A percentile compares a stretch with the other conserved stretches of the same genome.
Evolutionary conservation across 495 filamentous ascomycete species (phyloP).

Genomic region (Aspergillus asperescens): DNA sequence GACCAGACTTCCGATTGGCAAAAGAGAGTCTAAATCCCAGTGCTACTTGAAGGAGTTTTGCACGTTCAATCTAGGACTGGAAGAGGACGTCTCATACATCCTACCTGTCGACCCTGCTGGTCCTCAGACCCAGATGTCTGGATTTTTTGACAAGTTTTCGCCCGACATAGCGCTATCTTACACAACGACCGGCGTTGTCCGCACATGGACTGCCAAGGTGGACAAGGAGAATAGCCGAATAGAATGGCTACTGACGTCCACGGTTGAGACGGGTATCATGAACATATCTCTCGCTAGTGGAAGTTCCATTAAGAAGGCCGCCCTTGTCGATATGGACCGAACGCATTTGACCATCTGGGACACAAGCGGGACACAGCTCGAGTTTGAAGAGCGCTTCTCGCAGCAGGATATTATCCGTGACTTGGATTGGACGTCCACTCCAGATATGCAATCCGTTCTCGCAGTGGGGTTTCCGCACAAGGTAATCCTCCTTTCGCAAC

Average conservation of each 20-base stretch:
- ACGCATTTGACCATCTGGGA: conserved; percentile 93
- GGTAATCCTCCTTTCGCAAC: conserved; percentile 79
- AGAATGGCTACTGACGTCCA: conserved; percentile 81
- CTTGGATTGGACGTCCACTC: conserved; percentile 91
- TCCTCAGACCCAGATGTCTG: conserved; percentile 61
- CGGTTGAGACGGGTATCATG: conserved; percentile 71
- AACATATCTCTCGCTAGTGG: conserved; percentile 76
- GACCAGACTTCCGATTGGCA: conserved; percentile 42
- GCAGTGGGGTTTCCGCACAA: conserved; percentile 86
- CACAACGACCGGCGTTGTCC: conserved; percentile 65
- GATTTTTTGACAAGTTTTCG: conserved; percentile 82
- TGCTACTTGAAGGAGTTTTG: conserved; percentile 60
- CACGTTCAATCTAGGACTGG: conserved; percentile 62
- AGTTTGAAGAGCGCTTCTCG: conserved; percentile 71
- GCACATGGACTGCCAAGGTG: conserved; percentile 82
- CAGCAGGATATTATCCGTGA: conserved; percentile 72
- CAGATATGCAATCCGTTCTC: conserved; percentile 84
- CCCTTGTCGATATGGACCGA: conserved; percentile 65
- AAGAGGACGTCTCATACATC: conserved; percentile 75
- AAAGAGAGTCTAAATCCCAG: conserved; percentile 21
- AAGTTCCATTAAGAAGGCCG: conserved; percentile 81
- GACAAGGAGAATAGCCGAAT: conserved; percentile 50
- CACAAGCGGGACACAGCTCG: conserved; percentile 71
- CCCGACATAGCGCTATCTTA: conserved; percentile 86
- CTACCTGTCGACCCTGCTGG: conserved; percentile 89